Evolutionary conservation across 2,329 filamentous ascomycete genomes (phyloP), one percentile per base, ranked within the genome.

Genomic region (Tolypocladium tropicale): DNA sequence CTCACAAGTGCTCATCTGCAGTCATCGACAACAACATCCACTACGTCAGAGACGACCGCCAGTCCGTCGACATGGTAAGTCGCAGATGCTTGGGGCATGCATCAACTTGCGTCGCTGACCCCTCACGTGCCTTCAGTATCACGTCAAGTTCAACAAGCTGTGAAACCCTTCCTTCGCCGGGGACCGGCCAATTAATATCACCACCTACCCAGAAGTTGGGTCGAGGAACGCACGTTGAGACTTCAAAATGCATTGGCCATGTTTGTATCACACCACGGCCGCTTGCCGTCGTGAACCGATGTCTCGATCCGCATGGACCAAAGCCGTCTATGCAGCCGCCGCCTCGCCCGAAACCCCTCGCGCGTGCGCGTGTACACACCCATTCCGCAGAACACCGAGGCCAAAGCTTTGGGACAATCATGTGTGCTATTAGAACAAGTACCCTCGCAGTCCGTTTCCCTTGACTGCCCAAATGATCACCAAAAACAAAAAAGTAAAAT

Each of bases 1-100:
- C 46, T 43, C n/a, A 30, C 28, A 2, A 11, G 3, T 7, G n/a
- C n/a, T 41, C 37, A 25, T 51, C 33, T 34, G 4, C 39, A 74
- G 72, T 64, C 18, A 72, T 73, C 53, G 66, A 70, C 39, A 60
- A 69, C n/a, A 68, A 73, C 54, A 62, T 72, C 18, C 64, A 68
- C 52, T 64, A 69, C 34, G 53, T 72, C 33, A 62, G 62, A 53
- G 61, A 61, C 28, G 65, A 64, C 46, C 62, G 63, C 4, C 67
- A 71, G 57, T 61, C 63, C 21, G 55, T 70, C 18, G 62, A 66
- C 56, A 64, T 71, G 64, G 72, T 73, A 60, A 58, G 67, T 59
- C 30, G 12, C 18, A n/a, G n/a, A n/a, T n/a, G n/a, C n/a, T n/a
- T n/a, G n/a, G n/a, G n/a, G n/a, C n/a, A n/a, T n/a, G n/a, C n/a